Conservation (phyloP, 2,329 filamentous ascomycete species). For the Botryotinia convoluta region DNA sequence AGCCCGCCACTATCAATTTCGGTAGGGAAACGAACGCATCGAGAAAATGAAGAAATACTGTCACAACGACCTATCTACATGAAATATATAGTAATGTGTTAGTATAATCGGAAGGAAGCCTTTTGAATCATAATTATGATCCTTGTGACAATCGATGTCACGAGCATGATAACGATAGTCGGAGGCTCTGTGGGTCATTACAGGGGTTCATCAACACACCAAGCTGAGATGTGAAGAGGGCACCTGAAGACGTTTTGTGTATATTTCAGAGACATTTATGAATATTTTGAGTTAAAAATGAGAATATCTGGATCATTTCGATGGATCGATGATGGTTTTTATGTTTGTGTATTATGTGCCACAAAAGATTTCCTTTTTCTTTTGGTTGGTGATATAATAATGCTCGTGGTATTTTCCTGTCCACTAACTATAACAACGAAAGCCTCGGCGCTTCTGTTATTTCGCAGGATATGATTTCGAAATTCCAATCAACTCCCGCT, state of each 20-base stretch:
- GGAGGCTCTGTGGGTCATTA: not conserved
- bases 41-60: not conserved
- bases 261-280: not conserved
- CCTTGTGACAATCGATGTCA: not conserved
- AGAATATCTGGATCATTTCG: not conserved
- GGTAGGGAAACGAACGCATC: not conserved
- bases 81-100: not conserved
- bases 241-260: not conserved
- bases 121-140: not conserved
- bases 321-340: not conserved
- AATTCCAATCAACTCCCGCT: not conserved
- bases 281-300: not conserved
- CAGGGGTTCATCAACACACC: not conserved
- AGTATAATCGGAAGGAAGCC: not conserved
- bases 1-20: not conserved
- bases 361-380: not conserved
- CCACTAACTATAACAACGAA: not conserved
- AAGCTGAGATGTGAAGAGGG: not conserved
- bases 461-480: not conserved
- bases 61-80: not conserved
- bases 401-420: not conserved
- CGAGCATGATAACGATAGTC: not conserved
- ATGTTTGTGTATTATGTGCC: not conserved
- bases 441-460: not conserved
- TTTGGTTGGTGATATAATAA: not conserved